Conservation (phyloP, 1,284 basidiomycete species). For the Heterobasidion parviporum region DNA sequence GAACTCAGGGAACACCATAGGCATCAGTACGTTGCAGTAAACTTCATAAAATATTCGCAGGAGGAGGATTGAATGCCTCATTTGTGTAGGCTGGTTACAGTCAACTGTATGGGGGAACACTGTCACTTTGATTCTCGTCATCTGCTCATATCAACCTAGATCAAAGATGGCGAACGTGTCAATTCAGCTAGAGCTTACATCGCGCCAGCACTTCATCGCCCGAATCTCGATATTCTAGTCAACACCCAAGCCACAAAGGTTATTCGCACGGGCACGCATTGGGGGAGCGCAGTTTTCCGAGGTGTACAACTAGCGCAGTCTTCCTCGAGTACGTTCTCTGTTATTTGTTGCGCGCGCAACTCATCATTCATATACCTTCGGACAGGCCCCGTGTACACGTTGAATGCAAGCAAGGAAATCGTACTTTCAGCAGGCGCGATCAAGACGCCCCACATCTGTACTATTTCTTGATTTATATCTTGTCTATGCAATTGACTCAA, state of each 20-base stretch:
- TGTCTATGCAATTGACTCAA: not conserved
- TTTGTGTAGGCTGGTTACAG: not conserved
- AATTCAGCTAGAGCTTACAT: slow-evolving; percentile 26
- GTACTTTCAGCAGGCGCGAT: slow-evolving; percentile 13
- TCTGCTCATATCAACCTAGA: slow-evolving; percentile 12
- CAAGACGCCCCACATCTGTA: slow-evolving; percentile 11
- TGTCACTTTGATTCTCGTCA: not conserved
- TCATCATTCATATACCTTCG: not conserved
- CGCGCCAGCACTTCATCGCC: slow-evolving; percentile 13
- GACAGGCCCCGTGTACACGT: not conserved
- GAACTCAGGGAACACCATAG: slow-evolving; percentile 23
- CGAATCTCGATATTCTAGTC: slow-evolving; percentile 25
- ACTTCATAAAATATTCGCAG: not conserved
- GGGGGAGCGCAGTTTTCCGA: slow-evolving; percentile 1
- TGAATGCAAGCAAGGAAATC: slow-evolving; percentile 9
- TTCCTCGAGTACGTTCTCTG: not conserved
- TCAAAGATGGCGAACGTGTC: slow-evolving; percentile 19
- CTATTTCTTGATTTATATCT: not conserved
- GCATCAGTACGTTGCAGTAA: slow-evolving; percentile 15
- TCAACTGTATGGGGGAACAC: not conserved
- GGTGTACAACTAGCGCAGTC: slow-evolving; percentile 2
- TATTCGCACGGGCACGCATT: not conserved
- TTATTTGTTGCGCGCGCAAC: slow-evolving; percentile 1
- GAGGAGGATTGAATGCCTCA: not conserved
- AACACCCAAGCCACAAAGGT: slow-evolving; percentile 19